Evolutionary conservation across 805 yeast genomes (phyloP), one percentile per base, ranked within the genome.

Genomic region (Brettanomyces naardenensis): DNA sequence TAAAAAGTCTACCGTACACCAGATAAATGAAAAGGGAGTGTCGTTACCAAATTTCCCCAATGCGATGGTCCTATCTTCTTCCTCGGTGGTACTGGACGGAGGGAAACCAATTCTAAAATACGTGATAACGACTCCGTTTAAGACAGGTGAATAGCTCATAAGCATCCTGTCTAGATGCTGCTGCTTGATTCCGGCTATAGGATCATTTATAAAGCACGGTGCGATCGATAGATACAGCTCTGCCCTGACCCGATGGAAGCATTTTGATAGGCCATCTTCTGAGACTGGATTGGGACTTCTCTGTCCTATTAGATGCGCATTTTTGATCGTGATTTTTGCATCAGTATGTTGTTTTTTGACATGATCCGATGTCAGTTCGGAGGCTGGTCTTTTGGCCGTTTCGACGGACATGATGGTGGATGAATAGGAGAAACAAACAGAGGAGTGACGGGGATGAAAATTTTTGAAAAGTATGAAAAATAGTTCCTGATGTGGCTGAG

Each of bases 101-200:
- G 71, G 54, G 20, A 85, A 57, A 43, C 68, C 57, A 22, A 90
- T 63, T 47, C 85, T 78, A 44, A 71, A 71, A 53, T 90, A 88
- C 3, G 95, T 80, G 42, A 92, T 64, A 7, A 92, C 82, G 15
- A 92, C 88, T 20, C 98, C 98, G 28, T 73, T 73, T 3, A 80
- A 81, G 19, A 77, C 70, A 11, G 74, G 61, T 47, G 73, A 81
- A 57, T 81, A 86, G 30, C 83, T 77, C 95, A 92, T 86, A 22
- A 92, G 66, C 60, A 92, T 66, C 3, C 92, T 88, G 53, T 92
- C 95, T 45, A 92, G 64, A 62, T 92, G 97, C 63, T 90, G 97
- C 21, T 78, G 70, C 58, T 77, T 75, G 45, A 92, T 71, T 30
- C 97, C 99, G 42, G 75, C 75, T 13, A 80, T 54, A 5, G 96